Evolutionary conservation across 257 asterid species (phyloP), one percentile per base, ranked within the genome.

Genomic region (Verbena officinalis): DNA sequence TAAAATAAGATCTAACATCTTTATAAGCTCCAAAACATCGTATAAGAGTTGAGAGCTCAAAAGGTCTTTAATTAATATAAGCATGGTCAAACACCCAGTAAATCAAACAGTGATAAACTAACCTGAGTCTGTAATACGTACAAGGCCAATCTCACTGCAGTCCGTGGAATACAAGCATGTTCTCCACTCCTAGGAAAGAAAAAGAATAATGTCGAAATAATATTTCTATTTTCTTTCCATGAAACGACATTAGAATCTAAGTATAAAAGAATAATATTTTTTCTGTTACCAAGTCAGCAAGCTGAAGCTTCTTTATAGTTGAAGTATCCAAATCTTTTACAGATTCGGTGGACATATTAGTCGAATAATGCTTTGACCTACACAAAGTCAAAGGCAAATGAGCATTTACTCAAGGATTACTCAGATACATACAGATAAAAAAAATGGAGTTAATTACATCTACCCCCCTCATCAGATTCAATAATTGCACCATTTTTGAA

Each of bases 131-230:
- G 70, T 73, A 62, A 83, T 54, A 21, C 74, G 64, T 54, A 92
- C 97, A 31, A 89, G 89, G 75, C 93, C 96, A 78, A 89, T 79
- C 84, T 92, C 98, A 48, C 96, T 78, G 84, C 90, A 87, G 71
- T 89, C 98, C 2, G 91, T 92, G 59, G 90, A 82, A 75, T 81
- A 83, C 80, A 81, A 73, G 70, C 82, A 53, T 38, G 78, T 76
- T 76, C 78, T 79, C 97, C 98, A 89, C 54, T 84, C 97, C 98
- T 91, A 66, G 71, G 64, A 1, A 27, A 27, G 40, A 54, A 70
- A 76, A 56, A 58, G 17, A n/a, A n/a, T 40, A 48, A 52, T 7
- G 49, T 52, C 30, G 12, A 44, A 17, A 58, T 67, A 67, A 27
- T 34, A 27, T 48, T 46, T 61, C 65, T 64, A 27, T 34, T 34